Conservation (phyloP, 768 basidiomycete species). For the Leucosporidium scottii region DNA sequence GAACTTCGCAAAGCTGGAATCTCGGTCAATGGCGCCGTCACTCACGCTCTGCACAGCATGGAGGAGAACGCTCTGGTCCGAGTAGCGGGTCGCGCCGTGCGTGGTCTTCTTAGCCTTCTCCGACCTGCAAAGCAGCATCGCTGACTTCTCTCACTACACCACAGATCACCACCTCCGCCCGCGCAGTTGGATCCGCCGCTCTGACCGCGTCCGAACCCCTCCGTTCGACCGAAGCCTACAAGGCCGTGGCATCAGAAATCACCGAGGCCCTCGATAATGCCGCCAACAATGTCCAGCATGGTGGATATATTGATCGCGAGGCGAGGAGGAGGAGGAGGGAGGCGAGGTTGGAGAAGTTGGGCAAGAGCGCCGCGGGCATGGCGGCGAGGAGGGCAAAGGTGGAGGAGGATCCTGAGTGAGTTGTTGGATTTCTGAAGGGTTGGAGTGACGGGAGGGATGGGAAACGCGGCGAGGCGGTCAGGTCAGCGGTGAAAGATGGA, state of each 20-base stretch:
- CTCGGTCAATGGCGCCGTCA: constrained; percentile 87
- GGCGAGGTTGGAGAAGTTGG: constrained; percentile 74
- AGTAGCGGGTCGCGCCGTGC: constrained; percentile 51
- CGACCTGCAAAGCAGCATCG: background rate
- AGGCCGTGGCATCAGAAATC: constrained; percentile 76
- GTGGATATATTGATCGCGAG: constrained; percentile 66
- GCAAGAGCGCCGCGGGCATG: constrained; percentile 55
- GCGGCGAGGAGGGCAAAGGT: constrained; percentile 49
- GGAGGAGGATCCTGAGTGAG: constrained; percentile 73
- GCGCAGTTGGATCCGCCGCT: constrained; percentile 76
- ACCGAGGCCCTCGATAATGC: constrained; percentile 91
- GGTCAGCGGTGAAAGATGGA: no score
- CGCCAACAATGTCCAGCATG: constrained; percentile 85
- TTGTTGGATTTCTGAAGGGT: constrained; percentile 22
- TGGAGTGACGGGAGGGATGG: background rate
- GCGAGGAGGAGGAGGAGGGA: constrained; percentile 73
- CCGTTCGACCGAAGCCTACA: constrained; percentile 90
- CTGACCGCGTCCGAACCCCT: constrained; percentile 91
- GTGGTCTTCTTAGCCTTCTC: background rate
- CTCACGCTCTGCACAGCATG: constrained; percentile 82
- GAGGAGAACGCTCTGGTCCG: constrained; percentile 91
- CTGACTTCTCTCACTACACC: background rate
- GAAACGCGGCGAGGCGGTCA: no score
- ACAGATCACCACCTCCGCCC: constrained; percentile 77
- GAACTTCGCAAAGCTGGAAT: constrained; percentile 83